Percentiles rank a stretch among this genome's conserved stretches.
Conservation (phyloP, 805 yeast species). For the Candida caryicola region DNA sequence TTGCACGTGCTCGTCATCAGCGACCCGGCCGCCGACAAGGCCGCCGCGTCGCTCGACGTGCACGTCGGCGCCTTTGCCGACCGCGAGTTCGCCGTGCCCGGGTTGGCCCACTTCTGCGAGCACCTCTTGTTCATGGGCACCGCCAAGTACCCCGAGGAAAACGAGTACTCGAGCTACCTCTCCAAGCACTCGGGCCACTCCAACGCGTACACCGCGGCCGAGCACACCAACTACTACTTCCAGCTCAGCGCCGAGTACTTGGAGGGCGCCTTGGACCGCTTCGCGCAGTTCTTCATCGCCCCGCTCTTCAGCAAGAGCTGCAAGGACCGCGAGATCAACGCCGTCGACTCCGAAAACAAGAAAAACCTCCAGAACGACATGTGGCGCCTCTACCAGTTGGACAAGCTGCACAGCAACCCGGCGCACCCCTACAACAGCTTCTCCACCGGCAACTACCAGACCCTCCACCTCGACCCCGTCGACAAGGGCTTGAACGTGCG, state of each 20-base stretch:
- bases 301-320: conserved; percentile 75
- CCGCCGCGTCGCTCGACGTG: conserved; percentile 79
- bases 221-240: conserved; percentile 87
- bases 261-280: conserved; percentile 87
- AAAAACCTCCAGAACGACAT: conserved; percentile 86
- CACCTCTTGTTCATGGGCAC: conserved; percentile 78
- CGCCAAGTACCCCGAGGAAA: conserved; percentile 68
- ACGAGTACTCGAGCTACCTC: conserved; percentile 69
- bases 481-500: conserved; percentile 68
- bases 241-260: conserved; percentile 74
- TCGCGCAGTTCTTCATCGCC: conserved; percentile 84
- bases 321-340: conserved; percentile 88
- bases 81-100: conserved; percentile 55
- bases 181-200: conserved; percentile 85
- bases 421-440: conserved; percentile 83
- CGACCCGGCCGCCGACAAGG: conserved; percentile 67
- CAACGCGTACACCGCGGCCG: conserved; percentile 88
- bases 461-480: conserved; percentile 68
- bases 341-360: conserved; percentile 94
- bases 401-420: conserved; percentile 68
- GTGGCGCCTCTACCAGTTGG: conserved; percentile 88
- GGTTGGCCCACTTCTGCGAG: conserved; percentile 72
- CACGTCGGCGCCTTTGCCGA: conserved; percentile 76
- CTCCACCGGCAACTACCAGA: conserved; percentile 81
- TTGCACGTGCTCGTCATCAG: conserved; percentile 61